Conservation (phyloP, 768 basidiomycete genomes). For the Boletus tomentosulus region DNA sequence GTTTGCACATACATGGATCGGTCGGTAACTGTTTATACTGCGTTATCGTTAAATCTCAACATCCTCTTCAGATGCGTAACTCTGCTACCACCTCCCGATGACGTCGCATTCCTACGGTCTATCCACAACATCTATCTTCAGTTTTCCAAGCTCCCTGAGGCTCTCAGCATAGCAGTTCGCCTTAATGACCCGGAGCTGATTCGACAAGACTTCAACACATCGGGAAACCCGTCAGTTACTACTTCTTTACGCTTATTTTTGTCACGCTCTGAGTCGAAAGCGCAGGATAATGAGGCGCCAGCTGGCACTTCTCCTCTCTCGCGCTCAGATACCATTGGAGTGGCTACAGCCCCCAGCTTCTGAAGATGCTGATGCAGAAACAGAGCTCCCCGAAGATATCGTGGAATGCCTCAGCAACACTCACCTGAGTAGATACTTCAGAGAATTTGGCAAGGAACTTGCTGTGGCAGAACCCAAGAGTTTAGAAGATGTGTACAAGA, state of each 20-base stretch:
- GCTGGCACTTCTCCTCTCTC: constrained; percentile 89
- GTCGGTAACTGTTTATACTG: constrained; percentile 38
- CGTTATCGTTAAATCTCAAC: constrained; percentile 1
- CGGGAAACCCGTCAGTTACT: constrained; percentile 74
- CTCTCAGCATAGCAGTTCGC: constrained; percentile 79
- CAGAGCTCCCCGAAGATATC: constrained; percentile 76
- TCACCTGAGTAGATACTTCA: constrained; percentile 79
- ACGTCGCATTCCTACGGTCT: constrained; percentile 80
- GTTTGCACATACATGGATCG: constrained; percentile 97
- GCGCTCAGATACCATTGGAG: constrained; percentile 85
- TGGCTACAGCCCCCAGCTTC: constrained; percentile 68
- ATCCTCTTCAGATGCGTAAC: constrained; percentile 64
- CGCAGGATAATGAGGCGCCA: constrained; percentile 87
- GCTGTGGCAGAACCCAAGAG: constrained; percentile 87
- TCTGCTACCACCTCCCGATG: constrained; percentile 90
- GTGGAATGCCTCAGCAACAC: constrained; percentile 84
- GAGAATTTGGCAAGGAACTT: constrained; percentile 89
- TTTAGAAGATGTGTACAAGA: constrained; percentile 96
- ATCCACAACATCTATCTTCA: constrained; percentile 88
- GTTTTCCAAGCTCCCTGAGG: constrained; percentile 86
- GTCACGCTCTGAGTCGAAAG: neutral
- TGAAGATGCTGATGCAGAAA: constrained; percentile 50
- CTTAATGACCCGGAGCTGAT: constrained; percentile 79
- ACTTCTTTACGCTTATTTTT: neutral
- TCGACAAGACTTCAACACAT: constrained; percentile 82